Evolutionary conservation across 805 yeast species (phyloP).

Genomic region (Allodekkera sacchari): DNA sequence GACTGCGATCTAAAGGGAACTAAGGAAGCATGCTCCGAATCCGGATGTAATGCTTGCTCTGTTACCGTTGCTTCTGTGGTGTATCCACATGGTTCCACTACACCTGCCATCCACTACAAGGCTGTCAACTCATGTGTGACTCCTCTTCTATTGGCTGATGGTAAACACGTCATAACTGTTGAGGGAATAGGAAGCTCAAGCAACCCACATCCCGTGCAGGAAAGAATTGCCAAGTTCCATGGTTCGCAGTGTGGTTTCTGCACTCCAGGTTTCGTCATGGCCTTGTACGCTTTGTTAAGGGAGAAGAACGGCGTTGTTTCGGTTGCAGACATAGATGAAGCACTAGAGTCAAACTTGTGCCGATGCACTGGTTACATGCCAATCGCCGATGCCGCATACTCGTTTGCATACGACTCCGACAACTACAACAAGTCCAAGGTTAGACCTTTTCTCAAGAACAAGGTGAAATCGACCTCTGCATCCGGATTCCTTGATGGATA

Average conservation of each 20-base stretch:
- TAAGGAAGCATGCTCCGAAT: constrained; percentile 41
- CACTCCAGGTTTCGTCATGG: constrained; percentile 45
- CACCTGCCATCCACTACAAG: constrained; percentile 22
- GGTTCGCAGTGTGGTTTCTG: constrained; percentile 47
- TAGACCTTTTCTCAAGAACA: constrained; percentile 11
- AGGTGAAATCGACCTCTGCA: constrained; percentile 2
- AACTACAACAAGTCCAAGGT: constrained; percentile 19
- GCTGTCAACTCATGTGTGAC: constrained; percentile 41
- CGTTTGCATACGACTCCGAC: constrained; percentile 30
- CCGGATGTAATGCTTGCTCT: constrained; percentile 46
- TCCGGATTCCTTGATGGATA: constrained; percentile 4
- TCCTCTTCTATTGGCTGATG: constrained; percentile 36
- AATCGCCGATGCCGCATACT: constrained; percentile 37
- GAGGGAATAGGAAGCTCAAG: constrained; percentile 37
- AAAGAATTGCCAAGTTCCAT: constrained; percentile 38
- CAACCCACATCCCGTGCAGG: constrained; percentile 40
- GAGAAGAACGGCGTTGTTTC: constrained; percentile 28
- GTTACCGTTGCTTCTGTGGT: constrained; percentile 32
- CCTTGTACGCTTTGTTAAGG: constrained; percentile 33
- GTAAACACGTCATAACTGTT: constrained; percentile 37
- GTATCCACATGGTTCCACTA: constrained; percentile 6
- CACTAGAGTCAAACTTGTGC: constrained; percentile 40
- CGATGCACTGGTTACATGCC: constrained; percentile 45
- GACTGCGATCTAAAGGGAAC: constrained; percentile 33
- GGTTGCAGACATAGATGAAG: constrained; percentile 32